Percentiles rank a stretch among this genome's conserved stretches.
Conservation (phyloP, 2,329 filamentous ascomycete species). For the Colletotrichum tabaci region DNA sequence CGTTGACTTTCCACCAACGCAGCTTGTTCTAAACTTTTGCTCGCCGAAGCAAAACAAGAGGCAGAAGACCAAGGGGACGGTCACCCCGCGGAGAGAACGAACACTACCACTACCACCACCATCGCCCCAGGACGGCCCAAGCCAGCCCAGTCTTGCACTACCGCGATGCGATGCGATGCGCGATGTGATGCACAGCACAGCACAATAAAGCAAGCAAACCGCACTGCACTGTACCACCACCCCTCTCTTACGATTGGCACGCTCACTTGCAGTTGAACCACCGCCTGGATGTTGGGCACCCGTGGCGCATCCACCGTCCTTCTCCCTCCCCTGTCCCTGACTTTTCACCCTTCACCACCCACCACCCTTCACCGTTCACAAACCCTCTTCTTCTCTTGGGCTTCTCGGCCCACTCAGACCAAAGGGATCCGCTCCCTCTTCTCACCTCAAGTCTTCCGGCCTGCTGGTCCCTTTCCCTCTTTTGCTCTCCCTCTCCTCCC, state of each 20-base stretch:
- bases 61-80: neutral
- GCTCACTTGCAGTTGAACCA: neutral
- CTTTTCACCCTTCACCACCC: conserved; percentile 20
- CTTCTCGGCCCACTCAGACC: neutral
- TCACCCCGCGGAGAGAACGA: neutral
- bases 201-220: conserved; percentile 29
- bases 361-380: no score
- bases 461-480: no score
- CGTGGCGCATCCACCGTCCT: conserved; percentile 34
- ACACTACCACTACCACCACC: neutral
- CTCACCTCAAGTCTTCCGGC: neutral
- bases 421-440: neutral
- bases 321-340: conserved; percentile 36
- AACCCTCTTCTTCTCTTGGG: conserved; percentile 1
- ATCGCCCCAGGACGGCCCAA: conserved; percentile 8
- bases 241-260: neutral
- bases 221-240: neutral
- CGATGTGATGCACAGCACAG: conserved; percentile 27
- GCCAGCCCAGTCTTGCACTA: conserved; percentile 13
- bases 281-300: conserved; percentile 37
- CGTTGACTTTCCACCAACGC: neutral
- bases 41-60: neutral
- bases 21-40: neutral
- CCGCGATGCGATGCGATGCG: conserved; percentile 20
- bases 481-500: neutral